Evolutionary conservation across 2,329 filamentous ascomycete species (phyloP).

Genomic region (Harringtonia lauricola): DNA sequence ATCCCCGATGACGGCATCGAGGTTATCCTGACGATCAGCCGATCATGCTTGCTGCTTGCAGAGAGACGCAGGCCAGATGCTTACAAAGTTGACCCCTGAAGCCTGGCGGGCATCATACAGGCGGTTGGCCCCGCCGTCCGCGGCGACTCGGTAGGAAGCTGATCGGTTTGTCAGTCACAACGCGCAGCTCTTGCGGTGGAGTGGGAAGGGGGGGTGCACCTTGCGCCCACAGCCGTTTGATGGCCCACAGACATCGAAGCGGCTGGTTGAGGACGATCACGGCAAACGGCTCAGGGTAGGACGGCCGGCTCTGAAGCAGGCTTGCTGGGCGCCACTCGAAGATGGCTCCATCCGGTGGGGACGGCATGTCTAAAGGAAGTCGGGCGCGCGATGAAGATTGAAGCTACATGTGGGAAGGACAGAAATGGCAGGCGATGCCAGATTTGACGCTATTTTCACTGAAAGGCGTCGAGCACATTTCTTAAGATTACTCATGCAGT

Average conservation of each 20-base stretch:
- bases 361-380: slow-evolving; percentile 1
- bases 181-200: neutral
- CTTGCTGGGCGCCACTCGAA: slow-evolving; percentile 16
- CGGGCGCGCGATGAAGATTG: too few relatives aligned
- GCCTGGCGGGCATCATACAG: slow-evolving; percentile 35
- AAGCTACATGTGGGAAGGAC: neutral
- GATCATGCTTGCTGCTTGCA: too few relatives aligned
- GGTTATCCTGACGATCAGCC: slow-evolving; percentile 35
- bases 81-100: slow-evolving; percentile 22
- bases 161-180: neutral
- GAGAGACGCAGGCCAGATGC: too few relatives aligned
- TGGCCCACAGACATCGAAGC: slow-evolving; percentile 30
- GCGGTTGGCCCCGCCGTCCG: slow-evolving; percentile 83
- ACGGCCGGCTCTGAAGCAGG: slow-evolving; percentile 7
- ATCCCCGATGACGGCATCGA: slow-evolving; percentile 75
- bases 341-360: neutral
- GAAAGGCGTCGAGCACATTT: too few relatives aligned
- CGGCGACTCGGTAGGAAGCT: slow-evolving; percentile 48
- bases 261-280: slow-evolving; percentile 43
- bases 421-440: neutral
- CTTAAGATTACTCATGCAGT: too few relatives aligned
- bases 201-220: slow-evolving; percentile 20
- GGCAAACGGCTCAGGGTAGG: slow-evolving; percentile 20
- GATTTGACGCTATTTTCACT: too few relatives aligned
- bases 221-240: slow-evolving; percentile 38